Base-by-base conservation (phyloP, 495 filamentous ascomycete genomes). In the Aspergillus nidulans region DNA sequence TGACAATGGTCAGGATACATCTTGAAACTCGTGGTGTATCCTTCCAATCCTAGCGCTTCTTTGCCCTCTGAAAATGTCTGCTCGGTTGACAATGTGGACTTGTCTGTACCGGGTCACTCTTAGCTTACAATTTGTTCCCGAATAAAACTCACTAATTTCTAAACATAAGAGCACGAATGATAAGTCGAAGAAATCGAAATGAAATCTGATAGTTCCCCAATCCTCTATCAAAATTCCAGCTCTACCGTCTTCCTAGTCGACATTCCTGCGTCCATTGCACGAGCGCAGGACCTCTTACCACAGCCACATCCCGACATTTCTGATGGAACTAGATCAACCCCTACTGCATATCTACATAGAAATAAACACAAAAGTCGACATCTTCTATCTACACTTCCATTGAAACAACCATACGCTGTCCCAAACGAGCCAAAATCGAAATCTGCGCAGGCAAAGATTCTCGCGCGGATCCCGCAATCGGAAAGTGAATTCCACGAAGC, bases 181-280 rank as follows among this genome's bases (percentile, higher is more conserved):
- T n/a, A 6, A 34, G 15, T 12, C 4, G 9, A 13, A 34, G 30
- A 9, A 28, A 5, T 34, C 30, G 30, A 34, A 34, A 53, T 50
- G 36, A 44, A 40, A 23, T 16, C 63, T 9, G 39, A n/a, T n/a
- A n/a, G 53, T 16, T 60, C 63, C 12, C 55, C 69, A 20, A 72
- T 84, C 15, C 72, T 88, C 21, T 84, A 80, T 63, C 70, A 80
- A 47, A 81, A 80, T 54, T 20, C 47, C 15, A 52, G 64, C 1
- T 45, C 65, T 4, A 75, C 73, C 3, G 56, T 79, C 18, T 78
- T 80, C 30, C 68, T 89, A 13, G 57, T 89, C 40, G 86, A 89
- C 59, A 82, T 86, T 19, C 86, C 86, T 15, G 57, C 57, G n/a
- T 88, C 86, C 3, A 85, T 89, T 53, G 56, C 66, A 1, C 61